phyloP scores from a whole-genome alignment of 176 grass and related monocot genomes.

The Cymbopogon citratus region DNA sequence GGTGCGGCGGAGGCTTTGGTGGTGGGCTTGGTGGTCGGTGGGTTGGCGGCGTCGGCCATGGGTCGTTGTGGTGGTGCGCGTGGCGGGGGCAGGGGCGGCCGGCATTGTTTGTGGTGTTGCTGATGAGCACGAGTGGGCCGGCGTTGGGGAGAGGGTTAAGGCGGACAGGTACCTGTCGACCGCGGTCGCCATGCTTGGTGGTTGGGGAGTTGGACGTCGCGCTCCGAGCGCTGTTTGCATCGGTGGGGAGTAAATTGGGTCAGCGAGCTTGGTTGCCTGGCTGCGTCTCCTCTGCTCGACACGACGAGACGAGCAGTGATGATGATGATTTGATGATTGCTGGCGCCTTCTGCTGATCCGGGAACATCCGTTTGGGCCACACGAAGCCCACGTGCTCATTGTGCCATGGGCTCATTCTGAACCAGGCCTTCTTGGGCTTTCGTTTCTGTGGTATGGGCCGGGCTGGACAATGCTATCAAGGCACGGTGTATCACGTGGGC shows the following conservation, averaged over 20 bases:
- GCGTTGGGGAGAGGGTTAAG: constrained; percentile 22
- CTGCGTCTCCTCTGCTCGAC: background rate
- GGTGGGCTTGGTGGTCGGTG: background rate
- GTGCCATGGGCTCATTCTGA: background rate
- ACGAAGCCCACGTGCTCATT: background rate
- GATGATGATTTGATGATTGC: too few species aligned
- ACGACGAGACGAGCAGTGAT: background rate
- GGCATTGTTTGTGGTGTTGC: background rate
- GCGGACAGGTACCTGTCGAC: constrained; percentile 17
- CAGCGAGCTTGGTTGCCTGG: background rate
- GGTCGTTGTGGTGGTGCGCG: background rate
- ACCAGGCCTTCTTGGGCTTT: background rate
- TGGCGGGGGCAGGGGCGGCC: background rate
- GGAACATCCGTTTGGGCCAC: background rate
- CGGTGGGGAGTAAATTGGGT: constrained; percentile 17
- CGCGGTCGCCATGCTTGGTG: background rate
- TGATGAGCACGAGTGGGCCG: background rate
- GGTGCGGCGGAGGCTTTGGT: background rate
- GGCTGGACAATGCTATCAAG: too few species aligned
- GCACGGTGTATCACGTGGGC: too few species aligned
- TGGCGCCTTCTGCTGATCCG: too few species aligned
- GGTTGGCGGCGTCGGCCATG: constrained; percentile 16
- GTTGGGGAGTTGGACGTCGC: constrained; percentile 28
- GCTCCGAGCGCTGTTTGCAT: background rate
- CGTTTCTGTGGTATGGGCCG: background rate